Base-by-base conservation (phyloP, 805 yeast species). In the Hanseniaspora thailandica region DNA sequence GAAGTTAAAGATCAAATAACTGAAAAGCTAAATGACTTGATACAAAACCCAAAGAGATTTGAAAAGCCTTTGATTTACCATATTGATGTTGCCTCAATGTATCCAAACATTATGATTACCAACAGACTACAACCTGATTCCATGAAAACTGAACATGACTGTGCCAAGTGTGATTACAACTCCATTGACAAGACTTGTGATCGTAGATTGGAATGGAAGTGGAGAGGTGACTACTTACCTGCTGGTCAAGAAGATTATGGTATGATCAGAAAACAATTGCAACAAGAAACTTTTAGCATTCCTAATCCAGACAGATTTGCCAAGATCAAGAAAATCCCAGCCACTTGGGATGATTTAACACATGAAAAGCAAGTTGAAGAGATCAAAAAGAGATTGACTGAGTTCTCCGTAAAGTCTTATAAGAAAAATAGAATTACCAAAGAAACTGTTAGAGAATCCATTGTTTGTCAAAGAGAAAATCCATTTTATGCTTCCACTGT, bases 31-130 rank as follows among this genome's bases (percentile, higher is more conserved):
- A 55, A 74, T n/a, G 84, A 74, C 2, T 67, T 93, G 49, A 80
- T 77, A 56, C 65, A 71, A 1, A 74, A 74, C 36, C 89, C 90
- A 1, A 72, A 72, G 35, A 73, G 97, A 59, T 65, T 66, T 12
- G 97, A 93, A 61, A 71, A 71, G 10, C 99, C 99, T 0, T 71
- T 86, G 45, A 93, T 93, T 57, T 93, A 94, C 62, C 99, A 93
- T 63, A 96, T 94, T 35, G 99, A 93, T 71, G 99, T 93, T 48
- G 97, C 99, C 0, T 93, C 98, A 1, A 93, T 93, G 99, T 93
- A 93, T 63, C 99, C 99, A 5, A 93, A 93, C 63, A 93, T 93
- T 65, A 93, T 93, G 97, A 87, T 96, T 6, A 85, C 97, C 0
- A 93, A 93, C 68, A 79, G 99, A 63, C 73, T 93, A 51, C 99